Evolutionary conservation across 345 rosid species (phyloP).

Genomic region (Bruguiera gymnorhiza): DNA sequence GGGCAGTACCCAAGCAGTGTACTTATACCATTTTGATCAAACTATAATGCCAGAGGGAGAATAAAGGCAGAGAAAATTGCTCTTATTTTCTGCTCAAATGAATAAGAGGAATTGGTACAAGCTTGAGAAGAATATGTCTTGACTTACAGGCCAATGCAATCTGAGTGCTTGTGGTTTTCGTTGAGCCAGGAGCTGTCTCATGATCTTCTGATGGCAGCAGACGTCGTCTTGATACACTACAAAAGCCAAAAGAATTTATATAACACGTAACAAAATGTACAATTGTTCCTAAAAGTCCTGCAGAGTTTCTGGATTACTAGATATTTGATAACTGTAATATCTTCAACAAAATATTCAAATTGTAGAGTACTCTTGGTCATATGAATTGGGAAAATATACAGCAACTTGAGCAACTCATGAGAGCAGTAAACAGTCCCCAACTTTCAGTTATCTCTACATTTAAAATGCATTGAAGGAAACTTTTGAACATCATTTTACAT

Average conservation of each 20-base stretch:
- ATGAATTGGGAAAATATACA: background rate
- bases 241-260: slow-evolving; percentile 11
- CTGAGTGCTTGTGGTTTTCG: slow-evolving; percentile 23
- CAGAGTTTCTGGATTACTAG: too few relatives aligned
- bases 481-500: background rate
- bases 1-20: background rate
- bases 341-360: background rate
- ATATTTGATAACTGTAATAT: background rate
- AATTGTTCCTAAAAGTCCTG: slow-evolving; percentile 1
- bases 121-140: slow-evolving; percentile 6
- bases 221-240: slow-evolving; percentile 36
- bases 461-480: background rate
- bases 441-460: background rate
- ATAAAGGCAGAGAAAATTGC: background rate
- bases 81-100: background rate
- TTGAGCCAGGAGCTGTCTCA: slow-evolving; percentile 28
- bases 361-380: background rate
- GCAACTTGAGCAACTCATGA: background rate
- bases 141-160: slow-evolving; percentile 30
- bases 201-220: slow-evolving; percentile 23
- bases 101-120: slow-evolving; percentile 8
- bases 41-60: background rate
- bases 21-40: background rate
- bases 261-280: background rate
- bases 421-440: background rate